These are phyloP conservation scores for Aurantiochytrium sp. DNA, from an alignment of 108 stramenopile genomes.

Conservation along the genomic window DNA sequence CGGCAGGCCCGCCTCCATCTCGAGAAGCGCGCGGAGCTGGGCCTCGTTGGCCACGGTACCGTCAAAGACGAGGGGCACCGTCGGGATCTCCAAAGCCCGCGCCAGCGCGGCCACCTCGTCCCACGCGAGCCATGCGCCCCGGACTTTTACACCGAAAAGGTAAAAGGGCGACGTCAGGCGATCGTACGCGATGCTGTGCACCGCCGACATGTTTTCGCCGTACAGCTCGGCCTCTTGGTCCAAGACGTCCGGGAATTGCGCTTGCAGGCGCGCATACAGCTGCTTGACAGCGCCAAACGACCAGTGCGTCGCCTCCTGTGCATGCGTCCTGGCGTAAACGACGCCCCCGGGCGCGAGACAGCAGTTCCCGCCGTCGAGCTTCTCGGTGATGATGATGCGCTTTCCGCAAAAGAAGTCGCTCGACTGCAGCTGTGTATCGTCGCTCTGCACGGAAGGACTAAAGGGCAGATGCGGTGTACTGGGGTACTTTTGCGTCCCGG, in stretches of 20 bases:
- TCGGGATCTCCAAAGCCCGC: neutral
- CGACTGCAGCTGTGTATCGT: neutral
- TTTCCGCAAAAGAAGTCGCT: neutral
- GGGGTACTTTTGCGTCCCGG: neutral
- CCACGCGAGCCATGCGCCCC: neutral
- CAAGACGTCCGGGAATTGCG: neutral
- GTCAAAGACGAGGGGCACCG: slow-evolving; percentile 21
- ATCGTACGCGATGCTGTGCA: slow-evolving; percentile 20
- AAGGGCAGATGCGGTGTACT: slow-evolving; percentile 8
- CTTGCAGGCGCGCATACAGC: neutral
- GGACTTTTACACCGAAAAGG: neutral
- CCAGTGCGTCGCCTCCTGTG: neutral
- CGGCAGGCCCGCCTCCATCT: neutral
- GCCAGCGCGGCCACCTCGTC: neutral
- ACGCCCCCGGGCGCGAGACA: neutral
- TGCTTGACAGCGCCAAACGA: slow-evolving; percentile 1
- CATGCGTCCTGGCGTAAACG: neutral
- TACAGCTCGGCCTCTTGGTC: neutral
- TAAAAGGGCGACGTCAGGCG: neutral
- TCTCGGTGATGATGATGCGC: slow-evolving; percentile 15
- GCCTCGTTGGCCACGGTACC: neutral
- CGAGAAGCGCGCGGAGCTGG: neutral
- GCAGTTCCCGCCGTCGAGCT: slow-evolving; percentile 20
- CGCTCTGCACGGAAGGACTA: neutral
- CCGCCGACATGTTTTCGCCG: neutral